Base-by-base conservation (phyloP, 495 filamentous ascomycete species). In the Lentithecium fluviatile region DNA sequence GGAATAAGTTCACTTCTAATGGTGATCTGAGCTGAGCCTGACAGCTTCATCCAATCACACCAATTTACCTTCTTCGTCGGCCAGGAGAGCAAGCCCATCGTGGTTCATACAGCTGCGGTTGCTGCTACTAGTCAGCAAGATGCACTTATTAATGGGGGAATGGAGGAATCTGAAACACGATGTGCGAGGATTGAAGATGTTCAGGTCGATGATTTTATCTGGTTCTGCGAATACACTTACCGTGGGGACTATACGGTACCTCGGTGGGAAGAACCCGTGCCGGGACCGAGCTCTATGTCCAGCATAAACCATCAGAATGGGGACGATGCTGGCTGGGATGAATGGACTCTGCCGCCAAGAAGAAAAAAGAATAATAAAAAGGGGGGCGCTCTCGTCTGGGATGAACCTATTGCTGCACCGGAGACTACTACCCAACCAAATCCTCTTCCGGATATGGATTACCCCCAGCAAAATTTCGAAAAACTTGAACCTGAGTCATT, bases 171-270 rank as follows among this genome's bases (percentile, higher is more conserved):
- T 21, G 19, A 52, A 52, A 58, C 45, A 24, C 42, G 53, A 48
- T 46, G 25, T 48, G 53, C 40, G 19, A 15, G 40, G 15, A 15
- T 43, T 13, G 55, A 56, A 46, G 53, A 62, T 51, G 36, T 67
- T 12, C n/a, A 53, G 6, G 37, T 43, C 1, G 58, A 58, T 1
- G 64, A 67, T 37, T 67, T 67, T 37, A 37, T 50, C n/a, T 52
- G 64, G 2, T 67, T 66, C 34, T 62, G 58, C 52, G 52, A 66
- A 34, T 66, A 50, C 24, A 58, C 64, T 32, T 66, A 66, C 24
- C 32, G 36, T 0, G 64, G 64, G 4, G 64, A 67, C 52, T 67
- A 58, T 34, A 62, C 52, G 0, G 25, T 40, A 1, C 64, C 64
- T 1, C 12, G 6, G 17, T 56, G 43, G 59, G 25, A 46, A 45